These are phyloP conservation scores for Benincasa hispida DNA, from an alignment of 306 rosid genomes.

Conservation along the genomic window DNA sequence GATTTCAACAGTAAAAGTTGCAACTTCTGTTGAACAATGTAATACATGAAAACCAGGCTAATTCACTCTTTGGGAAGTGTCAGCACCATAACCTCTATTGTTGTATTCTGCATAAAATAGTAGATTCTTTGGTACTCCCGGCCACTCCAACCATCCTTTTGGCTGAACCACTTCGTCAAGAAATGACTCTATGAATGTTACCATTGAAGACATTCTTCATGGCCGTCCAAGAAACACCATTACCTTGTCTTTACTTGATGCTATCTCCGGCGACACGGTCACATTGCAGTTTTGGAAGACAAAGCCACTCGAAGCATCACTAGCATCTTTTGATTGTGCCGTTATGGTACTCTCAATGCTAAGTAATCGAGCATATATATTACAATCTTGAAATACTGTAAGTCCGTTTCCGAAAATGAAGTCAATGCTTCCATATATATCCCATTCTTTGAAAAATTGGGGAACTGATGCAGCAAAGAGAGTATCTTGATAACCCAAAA, in stretches of 20 bases:
- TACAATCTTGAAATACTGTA: background rate
- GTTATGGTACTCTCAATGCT: background rate
- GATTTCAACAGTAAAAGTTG: background rate
- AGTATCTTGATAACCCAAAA: background rate
- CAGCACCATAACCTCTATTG: background rate
- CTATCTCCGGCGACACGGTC: background rate
- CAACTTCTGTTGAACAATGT: background rate
- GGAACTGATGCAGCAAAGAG: background rate
- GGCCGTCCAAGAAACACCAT: background rate
- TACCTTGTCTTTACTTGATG: background rate
- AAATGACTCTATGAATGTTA: background rate
- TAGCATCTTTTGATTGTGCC: background rate
- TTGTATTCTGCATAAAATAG: background rate
- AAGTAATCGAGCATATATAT: background rate
- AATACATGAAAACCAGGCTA: background rate
- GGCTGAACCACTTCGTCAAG: background rate
- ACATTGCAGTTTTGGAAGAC: background rate
- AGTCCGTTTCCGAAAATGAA: background rate
- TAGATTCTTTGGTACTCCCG: background rate
- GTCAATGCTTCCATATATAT: background rate
- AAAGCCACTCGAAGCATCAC: background rate
- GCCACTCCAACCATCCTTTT: background rate
- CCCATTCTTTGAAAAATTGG: background rate
- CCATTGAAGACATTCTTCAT: background rate
- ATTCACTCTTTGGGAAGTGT: background rate